Conservation (phyloP, 805 yeast genomes). For the Wickerhamiella galacta region DNA sequence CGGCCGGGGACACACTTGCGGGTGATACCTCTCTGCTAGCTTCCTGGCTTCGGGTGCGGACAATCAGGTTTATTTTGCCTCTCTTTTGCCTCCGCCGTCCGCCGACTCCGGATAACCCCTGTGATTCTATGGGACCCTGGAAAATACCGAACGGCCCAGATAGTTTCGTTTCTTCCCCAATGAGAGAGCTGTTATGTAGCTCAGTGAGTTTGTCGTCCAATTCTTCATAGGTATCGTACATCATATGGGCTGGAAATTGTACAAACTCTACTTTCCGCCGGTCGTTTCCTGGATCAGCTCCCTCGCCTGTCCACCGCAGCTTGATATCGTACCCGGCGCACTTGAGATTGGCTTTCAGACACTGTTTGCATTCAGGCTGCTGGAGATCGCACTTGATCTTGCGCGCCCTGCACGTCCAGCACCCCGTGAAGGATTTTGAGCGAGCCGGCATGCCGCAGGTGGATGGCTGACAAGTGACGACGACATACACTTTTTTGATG, state of each 20-base stretch:
- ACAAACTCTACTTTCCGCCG: slow-evolving; percentile 53
- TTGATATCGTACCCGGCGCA: slow-evolving; percentile 79
- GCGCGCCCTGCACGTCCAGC: slow-evolving; percentile 71
- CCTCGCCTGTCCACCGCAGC: slow-evolving; percentile 46
- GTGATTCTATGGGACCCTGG: too few relatives aligned
- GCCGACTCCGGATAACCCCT: too few relatives aligned
- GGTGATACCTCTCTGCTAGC: too few relatives aligned
- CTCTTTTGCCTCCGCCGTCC: too few relatives aligned
- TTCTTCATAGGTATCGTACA: slow-evolving; percentile 60
- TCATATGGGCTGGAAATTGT: slow-evolving; percentile 39
- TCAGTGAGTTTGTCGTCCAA: slow-evolving; percentile 54
- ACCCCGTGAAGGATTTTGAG: slow-evolving; percentile 69
- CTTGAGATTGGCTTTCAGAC: slow-evolving; percentile 44
- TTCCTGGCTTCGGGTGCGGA: too few relatives aligned
- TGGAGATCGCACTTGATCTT: slow-evolving; percentile 67
- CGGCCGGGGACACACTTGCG: too few relatives aligned
- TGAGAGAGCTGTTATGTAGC: slow-evolving; percentile 33
- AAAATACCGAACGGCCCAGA: slow-evolving; percentile 80
- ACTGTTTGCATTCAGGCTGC: slow-evolving; percentile 55
- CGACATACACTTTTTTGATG: too few relatives aligned
- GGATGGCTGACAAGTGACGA: too few relatives aligned
- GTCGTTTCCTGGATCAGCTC: slow-evolving; percentile 9
- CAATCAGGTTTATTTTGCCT: too few relatives aligned
- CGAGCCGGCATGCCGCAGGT: slow-evolving; percentile 25
- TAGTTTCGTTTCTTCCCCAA: slow-evolving; percentile 31